Conservation (phyloP, 495 filamentous ascomycete genomes). For the Platismatia glauca region DNA sequence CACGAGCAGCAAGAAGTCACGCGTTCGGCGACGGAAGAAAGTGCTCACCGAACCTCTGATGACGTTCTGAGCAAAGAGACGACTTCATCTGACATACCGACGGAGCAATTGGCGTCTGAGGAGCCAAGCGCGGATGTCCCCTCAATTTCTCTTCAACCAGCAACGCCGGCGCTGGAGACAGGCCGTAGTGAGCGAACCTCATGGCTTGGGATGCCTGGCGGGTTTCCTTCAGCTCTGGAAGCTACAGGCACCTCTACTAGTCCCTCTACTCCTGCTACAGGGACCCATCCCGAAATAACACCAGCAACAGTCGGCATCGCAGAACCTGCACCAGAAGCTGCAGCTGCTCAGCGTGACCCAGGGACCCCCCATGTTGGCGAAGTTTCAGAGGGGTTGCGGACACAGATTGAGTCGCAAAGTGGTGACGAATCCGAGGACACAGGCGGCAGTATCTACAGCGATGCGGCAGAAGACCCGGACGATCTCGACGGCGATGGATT, state of each 20-base stretch:
- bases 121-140: constrained; percentile 27
- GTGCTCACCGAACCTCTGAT: neutral
- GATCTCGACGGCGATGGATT: constrained; percentile 66
- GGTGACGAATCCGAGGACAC: constrained; percentile 43
- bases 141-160: constrained; percentile 39
- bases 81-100: neutral
- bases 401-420: constrained; percentile 25
- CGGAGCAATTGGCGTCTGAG: neutral
- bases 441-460: constrained; percentile 69
- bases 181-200: constrained; percentile 18
- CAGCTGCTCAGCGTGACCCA: constrained; percentile 17
- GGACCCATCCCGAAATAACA: constrained; percentile 24
- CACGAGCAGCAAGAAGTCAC: constrained; percentile 9
- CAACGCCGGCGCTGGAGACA: constrained; percentile 39
- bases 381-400: constrained; percentile 24
- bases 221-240: constrained; percentile 21
- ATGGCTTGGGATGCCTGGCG: constrained; percentile 35
- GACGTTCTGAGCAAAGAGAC: neutral
- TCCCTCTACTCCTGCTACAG: neutral
- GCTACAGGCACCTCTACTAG: neutral
- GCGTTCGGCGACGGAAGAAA: neutral
- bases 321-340: constrained; percentile 29
- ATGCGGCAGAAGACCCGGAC: constrained; percentile 70
- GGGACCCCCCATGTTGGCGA: constrained; percentile 26
- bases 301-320: constrained; percentile 33